Evolutionary conservation across 805 yeast genomes (phyloP), one percentile per base, ranked within the genome.

Genomic region (Suhomyces faveliae): DNA sequence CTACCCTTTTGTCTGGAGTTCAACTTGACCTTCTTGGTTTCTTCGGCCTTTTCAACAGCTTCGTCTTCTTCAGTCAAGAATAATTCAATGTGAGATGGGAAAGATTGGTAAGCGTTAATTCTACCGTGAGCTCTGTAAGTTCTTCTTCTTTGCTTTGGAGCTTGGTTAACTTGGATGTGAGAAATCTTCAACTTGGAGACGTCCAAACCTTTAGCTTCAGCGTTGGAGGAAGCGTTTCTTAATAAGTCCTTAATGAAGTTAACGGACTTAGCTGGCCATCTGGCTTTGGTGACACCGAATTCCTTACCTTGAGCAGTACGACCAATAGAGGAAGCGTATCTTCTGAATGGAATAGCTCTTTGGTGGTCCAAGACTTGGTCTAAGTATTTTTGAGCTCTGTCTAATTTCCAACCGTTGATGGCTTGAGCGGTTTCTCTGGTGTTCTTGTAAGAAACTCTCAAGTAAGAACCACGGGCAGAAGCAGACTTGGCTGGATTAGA

Each of bases 81-180:
- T 72, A 94, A 82, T 84, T 94, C 99, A 76, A 94, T 92, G 88
- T 94, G 99, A 70, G 95, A 91, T 75, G 99, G 99, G 68, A 91
- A 82, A 55, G 98, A 89, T 83, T 90, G 95, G 94, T 90, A 94
- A 70, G 97, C 96, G 81, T 92, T 94, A 76, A 90, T 89, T 87
- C 99, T 94, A 88, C 99, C 99, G 87, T 92, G 98, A 70, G 99
- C 99, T 87, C 99, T 91, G 96, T 82, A 94, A 72, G 99, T 94
- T 83, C 99, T 90, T 84, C 99, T 92, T 85, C 98, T 94, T 83
- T 89, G 96, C 82, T 90, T 90, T 81, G 99, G 99, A 70, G 99
- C 99, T 78, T 90, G 96, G 96, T 94, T 94, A 72, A 92, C 99
- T 84, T 94, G 99, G 75, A 94, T 92, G 88, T 94, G 98, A 65